Conservation (phyloP, 2,329 filamentous ascomycete genomes). For the Xylariaceae sp. region DNA sequence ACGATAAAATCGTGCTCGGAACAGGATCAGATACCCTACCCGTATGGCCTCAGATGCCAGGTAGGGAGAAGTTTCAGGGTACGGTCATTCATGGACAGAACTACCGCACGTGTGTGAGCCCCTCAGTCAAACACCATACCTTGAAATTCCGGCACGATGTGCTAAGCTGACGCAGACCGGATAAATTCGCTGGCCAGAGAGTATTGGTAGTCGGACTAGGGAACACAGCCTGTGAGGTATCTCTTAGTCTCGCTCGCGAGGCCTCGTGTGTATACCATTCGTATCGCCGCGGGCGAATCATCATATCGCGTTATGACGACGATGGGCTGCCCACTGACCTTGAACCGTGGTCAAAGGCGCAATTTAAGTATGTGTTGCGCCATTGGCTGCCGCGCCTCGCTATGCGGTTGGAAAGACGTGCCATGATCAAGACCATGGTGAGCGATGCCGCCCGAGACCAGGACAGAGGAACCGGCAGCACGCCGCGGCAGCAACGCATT, state of each 20-base stretch:
- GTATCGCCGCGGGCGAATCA: slow-evolving; percentile 17
- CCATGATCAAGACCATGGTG: no score
- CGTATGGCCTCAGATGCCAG: slow-evolving; percentile 15
- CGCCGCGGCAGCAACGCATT: slow-evolving; percentile 1
- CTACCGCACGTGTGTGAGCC: slow-evolving; percentile 13
- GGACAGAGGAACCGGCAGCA: no score
- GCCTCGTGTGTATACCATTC: slow-evolving; percentile 17
- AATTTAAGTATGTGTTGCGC: slow-evolving; percentile 21
- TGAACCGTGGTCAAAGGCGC: slow-evolving; percentile 15
- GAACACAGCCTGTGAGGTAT: slow-evolving; percentile 20
- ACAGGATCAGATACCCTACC: slow-evolving; percentile 15
- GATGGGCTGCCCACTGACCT: slow-evolving; percentile 17
- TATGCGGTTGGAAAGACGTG: not conserved
- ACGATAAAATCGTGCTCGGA: slow-evolving; percentile 20
- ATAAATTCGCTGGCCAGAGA: slow-evolving; percentile 12
- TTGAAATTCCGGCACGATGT: not conserved
- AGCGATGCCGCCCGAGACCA: no score
- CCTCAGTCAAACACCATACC: no score
- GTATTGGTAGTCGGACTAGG: slow-evolving; percentile 20
- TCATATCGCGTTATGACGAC: slow-evolving; percentile 17
- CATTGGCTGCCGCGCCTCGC: slow-evolving; percentile 15
- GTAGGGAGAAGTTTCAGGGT: slow-evolving; percentile 16
- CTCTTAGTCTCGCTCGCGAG: slow-evolving; percentile 9
- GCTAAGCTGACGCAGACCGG: slow-evolving; percentile 3
- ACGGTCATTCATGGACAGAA: slow-evolving; percentile 20